Evolutionary conservation across 208 protist species (phyloP), one percentile per base, ranked within the genome.

Genomic region (Acanthamoeba castellanii): DNA sequence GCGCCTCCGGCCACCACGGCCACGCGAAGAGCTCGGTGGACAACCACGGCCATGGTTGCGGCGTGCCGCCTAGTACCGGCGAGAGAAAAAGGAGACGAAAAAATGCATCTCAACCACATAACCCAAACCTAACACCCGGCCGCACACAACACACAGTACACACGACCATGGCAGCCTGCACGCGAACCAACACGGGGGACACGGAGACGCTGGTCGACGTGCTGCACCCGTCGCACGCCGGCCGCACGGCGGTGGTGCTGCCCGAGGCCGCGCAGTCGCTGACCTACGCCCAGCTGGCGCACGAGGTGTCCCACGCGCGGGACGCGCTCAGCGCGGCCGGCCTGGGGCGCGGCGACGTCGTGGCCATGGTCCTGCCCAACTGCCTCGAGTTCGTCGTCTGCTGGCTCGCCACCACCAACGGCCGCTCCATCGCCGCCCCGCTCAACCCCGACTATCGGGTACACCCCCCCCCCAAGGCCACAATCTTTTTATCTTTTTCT

Each of bases 391-490:
- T 93, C 70, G 30, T 96, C n/a, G 85, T 81, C 14, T 42, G 42
- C n/a, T 96, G 70, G 42, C 68, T 96, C 30, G 95, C 52, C 66
- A 74, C n/a, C 45, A 96, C 94, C 45, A 93, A 55, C 68, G 22
- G 32, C 32, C 78, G 95, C 42, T 78, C 91, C 78, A 95, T 97
- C 57, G 84, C 96, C 82, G 89, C 66, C 32, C 96, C 96, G n/a
- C 93, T 97, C 55, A 97, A 97, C 76, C 88, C 95, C 34, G 42
- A 45, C n/a, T 96, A 95, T 45, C 57, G 34, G 13, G 70, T 78
- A 78, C 70, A 6, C 30, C 9, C 22, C 9, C 9, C 11, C 22
- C 22, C 1, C 8, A 1, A 42, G 37, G 3, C 22, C 30, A 72
- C 30, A 32, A 72, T 72, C 22, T 37, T 72, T 9, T 37, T 47